Evolutionary conservation across 805 yeast species (phyloP).

Genomic region (Nakazawaea wyomingensis): DNA sequence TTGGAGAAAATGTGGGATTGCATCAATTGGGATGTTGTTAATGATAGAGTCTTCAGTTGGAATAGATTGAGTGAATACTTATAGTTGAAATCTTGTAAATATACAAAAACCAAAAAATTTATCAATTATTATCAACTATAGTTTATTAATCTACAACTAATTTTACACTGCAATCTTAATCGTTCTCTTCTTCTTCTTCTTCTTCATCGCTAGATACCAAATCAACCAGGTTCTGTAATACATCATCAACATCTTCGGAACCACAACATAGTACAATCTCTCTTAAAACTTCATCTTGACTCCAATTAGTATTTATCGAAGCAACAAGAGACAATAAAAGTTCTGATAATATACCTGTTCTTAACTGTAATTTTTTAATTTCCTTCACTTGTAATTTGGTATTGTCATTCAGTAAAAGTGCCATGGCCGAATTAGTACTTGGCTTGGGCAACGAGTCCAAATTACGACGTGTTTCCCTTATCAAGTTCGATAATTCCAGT

Average conservation of each 20-base stretch:
- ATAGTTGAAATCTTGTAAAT: not conserved
- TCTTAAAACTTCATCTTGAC: constrained; percentile 22
- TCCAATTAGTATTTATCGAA: constrained; percentile 29
- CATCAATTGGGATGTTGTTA: constrained; percentile 81
- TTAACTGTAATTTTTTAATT: constrained; percentile 15
- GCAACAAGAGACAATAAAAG: constrained; percentile 28
- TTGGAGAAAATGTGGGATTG: constrained; percentile 72
- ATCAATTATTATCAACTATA: too few species aligned
- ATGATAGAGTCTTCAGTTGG: constrained; percentile 29
- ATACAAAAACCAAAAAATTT: too few species aligned
- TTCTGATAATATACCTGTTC: constrained; percentile 16
- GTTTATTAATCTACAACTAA: constrained; percentile 8
- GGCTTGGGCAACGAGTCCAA: not conserved
- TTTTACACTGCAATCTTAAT: constrained; percentile 12
- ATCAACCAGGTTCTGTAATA: constrained; percentile 10
- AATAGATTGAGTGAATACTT: constrained; percentile 8
- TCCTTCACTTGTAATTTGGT: constrained; percentile 8
- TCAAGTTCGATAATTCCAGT: not conserved
- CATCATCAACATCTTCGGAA: constrained; percentile 10
- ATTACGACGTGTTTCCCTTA: not conserved
- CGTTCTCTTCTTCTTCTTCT: constrained; percentile 23
- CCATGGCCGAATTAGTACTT: not conserved
- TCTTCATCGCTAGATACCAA: constrained; percentile 24
- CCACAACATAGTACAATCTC: constrained; percentile 18
- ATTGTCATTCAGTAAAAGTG: not conserved